Evolutionary conservation across 345 rosid genomes (phyloP).

Genomic region (Gossypium sturtianum): DNA sequence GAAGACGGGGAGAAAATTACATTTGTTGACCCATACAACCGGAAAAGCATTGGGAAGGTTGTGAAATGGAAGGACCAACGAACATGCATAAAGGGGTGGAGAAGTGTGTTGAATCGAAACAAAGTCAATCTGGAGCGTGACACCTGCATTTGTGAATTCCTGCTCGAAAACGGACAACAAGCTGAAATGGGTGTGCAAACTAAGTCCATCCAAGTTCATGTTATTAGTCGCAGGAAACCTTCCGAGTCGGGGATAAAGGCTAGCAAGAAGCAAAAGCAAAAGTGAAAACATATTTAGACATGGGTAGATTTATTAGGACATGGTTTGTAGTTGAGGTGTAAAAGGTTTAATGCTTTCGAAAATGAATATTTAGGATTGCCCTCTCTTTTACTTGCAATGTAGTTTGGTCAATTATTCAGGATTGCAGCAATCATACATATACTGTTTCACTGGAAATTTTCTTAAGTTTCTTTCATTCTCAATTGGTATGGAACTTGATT

Average conservation of each 20-base stretch:
- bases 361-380: too few species aligned
- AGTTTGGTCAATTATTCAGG: too few species aligned
- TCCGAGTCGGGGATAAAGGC: not conserved
- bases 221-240: not conserved
- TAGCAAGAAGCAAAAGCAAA: not conserved
- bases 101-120: not conserved
- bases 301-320: not conserved
- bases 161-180: not conserved
- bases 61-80: not conserved
- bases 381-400: too few species aligned
- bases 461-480: too few species aligned
- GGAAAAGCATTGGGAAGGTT: not conserved
- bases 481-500: too few species aligned
- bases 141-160: not conserved
- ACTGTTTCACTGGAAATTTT: too few species aligned
- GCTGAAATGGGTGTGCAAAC: not conserved
- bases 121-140: not conserved
- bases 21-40: not conserved
- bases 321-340: not conserved
- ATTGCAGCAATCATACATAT: too few species aligned
- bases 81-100: not conserved
- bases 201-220: not conserved
- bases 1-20: not conserved
- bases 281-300: not conserved
- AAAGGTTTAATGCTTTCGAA: not conserved